Percentiles rank a stretch among this genome's conserved stretches.
These are phyloP conservation scores for Collybiopsis confluens DNA, from an alignment of 768 basidiomycete genomes.

Conservation along the genomic window DNA sequence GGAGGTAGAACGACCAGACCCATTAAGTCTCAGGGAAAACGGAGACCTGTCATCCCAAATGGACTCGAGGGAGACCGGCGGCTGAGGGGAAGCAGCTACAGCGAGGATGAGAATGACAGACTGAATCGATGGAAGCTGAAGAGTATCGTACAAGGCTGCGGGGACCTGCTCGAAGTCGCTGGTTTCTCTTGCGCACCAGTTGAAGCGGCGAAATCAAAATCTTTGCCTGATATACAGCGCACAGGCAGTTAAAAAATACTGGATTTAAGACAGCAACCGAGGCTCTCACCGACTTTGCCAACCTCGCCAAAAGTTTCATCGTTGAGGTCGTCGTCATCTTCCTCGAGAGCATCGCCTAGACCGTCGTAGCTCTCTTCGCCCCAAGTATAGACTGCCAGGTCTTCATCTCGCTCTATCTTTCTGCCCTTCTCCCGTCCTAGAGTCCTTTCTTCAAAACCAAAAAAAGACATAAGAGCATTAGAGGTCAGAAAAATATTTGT, in stretches of 20 bases:
- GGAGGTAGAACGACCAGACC: constrained; percentile 34
- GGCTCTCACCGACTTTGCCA: constrained; percentile 58
- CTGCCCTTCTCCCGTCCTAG: constrained; percentile 62
- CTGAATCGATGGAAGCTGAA: background rate
- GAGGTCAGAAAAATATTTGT: no score
- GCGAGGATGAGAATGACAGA: constrained; percentile 4
- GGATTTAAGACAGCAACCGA: constrained; percentile 2
- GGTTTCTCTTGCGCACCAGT: constrained; percentile 30
- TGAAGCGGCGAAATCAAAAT: constrained; percentile 92
- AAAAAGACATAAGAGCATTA: constrained; percentile 70
- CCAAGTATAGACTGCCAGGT: constrained; percentile 90
- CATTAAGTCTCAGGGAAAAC: constrained; percentile 58
- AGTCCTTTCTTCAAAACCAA: constrained; percentile 59
- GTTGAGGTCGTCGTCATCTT: constrained; percentile 90
- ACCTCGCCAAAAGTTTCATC: constrained; percentile 91
- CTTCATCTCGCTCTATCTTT: constrained; percentile 58
- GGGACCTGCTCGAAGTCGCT: constrained; percentile 6
- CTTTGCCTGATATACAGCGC: constrained; percentile 54
- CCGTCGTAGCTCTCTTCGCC: constrained; percentile 89
- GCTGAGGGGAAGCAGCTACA: constrained; percentile 34
- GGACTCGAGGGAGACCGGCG: constrained; percentile 59
- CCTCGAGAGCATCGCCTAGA: constrained; percentile 80
- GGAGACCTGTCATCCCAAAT: constrained; percentile 83
- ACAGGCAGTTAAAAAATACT: background rate
- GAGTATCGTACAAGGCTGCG: constrained; percentile 2